These are phyloP conservation scores for Castanospermum australe DNA, from an alignment of 306 rosid species.

Conservation along the genomic window DNA sequence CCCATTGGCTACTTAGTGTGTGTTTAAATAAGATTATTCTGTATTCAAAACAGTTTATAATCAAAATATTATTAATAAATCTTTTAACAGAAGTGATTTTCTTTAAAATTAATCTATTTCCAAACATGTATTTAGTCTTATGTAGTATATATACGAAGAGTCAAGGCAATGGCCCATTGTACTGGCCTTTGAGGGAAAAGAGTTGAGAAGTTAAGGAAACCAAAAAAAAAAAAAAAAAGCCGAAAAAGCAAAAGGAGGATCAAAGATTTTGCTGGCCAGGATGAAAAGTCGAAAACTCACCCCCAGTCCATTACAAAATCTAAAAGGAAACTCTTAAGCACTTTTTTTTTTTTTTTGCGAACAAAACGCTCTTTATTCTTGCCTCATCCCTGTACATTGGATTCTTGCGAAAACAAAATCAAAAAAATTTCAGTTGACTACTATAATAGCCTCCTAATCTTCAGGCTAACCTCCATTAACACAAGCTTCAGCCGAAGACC, in stretches of 20 bases:
- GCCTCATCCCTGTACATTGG: neutral
- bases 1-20: too few relatives aligned
- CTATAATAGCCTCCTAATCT: neutral
- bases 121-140: too few relatives aligned
- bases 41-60: too few relatives aligned
- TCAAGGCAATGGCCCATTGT: constrained; percentile 17
- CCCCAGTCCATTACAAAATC: constrained; percentile 15
- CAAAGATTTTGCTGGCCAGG: constrained; percentile 6
- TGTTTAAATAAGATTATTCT: too few relatives aligned
- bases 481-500: constrained; percentile 15
- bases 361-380: constrained; percentile 28
- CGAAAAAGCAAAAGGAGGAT: constrained; percentile 45
- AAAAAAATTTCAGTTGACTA: constrained; percentile 7
- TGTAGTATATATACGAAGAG: constrained; percentile 18
- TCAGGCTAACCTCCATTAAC: neutral
- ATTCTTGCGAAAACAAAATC: neutral
- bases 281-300: constrained; percentile 1
- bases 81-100: too few relatives aligned
- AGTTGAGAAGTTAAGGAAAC: constrained; percentile 21
- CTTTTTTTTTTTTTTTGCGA: too few relatives aligned
- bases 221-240: constrained; percentile 40
- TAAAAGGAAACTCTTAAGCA: constrained; percentile 16
- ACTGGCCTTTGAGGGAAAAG: constrained; percentile 1
- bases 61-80: too few relatives aligned
- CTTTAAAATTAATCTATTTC: too few relatives aligned